These are phyloP conservation scores for Piedraia hortae DNA, from an alignment of 2,329 filamentous ascomycete species.

Conservation along the genomic window DNA sequence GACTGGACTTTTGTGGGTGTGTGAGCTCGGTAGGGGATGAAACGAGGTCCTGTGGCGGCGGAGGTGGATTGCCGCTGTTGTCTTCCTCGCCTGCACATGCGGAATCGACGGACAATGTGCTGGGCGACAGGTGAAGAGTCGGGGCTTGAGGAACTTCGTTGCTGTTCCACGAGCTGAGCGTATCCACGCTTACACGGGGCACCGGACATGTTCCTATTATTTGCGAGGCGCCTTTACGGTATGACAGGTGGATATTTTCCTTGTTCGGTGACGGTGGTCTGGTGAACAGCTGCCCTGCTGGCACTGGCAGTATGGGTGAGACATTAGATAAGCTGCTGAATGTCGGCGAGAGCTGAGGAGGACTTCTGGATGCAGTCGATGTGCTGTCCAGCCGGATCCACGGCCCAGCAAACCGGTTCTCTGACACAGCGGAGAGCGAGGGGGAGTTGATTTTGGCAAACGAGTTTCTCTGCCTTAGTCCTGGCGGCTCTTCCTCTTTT, in stretches of 20 bases:
- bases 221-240: constrained; percentile 22
- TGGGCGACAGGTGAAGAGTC: constrained; percentile 12
- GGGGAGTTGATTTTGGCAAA: constrained; percentile 13
- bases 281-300: constrained; percentile 5
- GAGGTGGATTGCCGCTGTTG: constrained; percentile 6
- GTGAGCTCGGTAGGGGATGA: too few relatives aligned
- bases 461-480: not conserved
- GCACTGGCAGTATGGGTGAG: constrained; percentile 11
- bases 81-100: constrained; percentile 9
- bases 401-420: constrained; percentile 5
- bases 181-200: constrained; percentile 1
- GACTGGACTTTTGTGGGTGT: constrained; percentile 25
- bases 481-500: constrained; percentile 17
- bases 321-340: constrained; percentile 7
- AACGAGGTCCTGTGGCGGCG: too few relatives aligned
- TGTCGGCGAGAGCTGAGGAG: constrained; percentile 11
- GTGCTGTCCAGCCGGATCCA: constrained; percentile 5
- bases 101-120: constrained; percentile 21
- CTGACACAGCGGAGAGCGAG: constrained; percentile 11
- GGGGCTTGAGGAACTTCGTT: constrained; percentile 1
- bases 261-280: constrained; percentile 20
- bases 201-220: constrained; percentile 15
- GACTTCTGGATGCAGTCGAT: constrained; percentile 5
- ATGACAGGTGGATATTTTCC: constrained; percentile 21
- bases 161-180: constrained; percentile 1